A percentile compares a stretch with the other conserved stretches of the same genome.
Conservation (phyloP, 2,329 filamentous ascomycete species). For the Epichloe elymi region DNA sequence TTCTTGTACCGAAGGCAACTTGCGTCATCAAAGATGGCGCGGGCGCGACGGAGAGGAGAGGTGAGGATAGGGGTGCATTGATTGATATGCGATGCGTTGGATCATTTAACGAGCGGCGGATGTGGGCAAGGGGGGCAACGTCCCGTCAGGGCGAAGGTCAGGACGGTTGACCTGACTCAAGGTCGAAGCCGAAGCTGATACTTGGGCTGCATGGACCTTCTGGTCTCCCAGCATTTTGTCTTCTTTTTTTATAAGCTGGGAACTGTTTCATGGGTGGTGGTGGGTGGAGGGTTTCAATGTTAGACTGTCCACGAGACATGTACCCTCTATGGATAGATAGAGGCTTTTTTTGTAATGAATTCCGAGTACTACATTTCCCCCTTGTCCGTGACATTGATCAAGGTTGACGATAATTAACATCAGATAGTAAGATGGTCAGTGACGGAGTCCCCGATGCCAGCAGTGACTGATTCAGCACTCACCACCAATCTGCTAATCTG, state of each 20-base stretch:
- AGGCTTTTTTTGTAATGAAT: slow-evolving; percentile 3
- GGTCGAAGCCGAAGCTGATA: background rate
- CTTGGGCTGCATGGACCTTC: background rate
- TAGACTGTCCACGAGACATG: slow-evolving; percentile 1
- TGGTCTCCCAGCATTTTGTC: slow-evolving; percentile 1
- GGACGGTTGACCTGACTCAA: background rate
- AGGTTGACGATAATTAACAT: no score
- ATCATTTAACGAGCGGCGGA: background rate
- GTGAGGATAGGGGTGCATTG: background rate
- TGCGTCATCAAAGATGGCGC: background rate
- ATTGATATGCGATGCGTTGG: background rate
- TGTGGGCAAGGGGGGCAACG: background rate
- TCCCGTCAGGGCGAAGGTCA: background rate
- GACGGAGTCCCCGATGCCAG: no score
- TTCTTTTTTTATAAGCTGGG: slow-evolving; percentile 1
- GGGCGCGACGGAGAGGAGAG: background rate
- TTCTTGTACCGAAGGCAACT: background rate
- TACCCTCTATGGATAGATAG: slow-evolving; percentile 2
- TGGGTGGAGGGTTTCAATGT: background rate
- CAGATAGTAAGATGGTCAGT: no score
- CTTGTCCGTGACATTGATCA: no score
- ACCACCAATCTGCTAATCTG: no score
- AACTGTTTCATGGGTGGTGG: background rate
- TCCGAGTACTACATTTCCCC: background rate
- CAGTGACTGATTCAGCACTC: no score